These are phyloP conservation scores for Lactifluus piperatus DNA, from an alignment of 768 basidiomycete species.

Conservation along the genomic window DNA sequence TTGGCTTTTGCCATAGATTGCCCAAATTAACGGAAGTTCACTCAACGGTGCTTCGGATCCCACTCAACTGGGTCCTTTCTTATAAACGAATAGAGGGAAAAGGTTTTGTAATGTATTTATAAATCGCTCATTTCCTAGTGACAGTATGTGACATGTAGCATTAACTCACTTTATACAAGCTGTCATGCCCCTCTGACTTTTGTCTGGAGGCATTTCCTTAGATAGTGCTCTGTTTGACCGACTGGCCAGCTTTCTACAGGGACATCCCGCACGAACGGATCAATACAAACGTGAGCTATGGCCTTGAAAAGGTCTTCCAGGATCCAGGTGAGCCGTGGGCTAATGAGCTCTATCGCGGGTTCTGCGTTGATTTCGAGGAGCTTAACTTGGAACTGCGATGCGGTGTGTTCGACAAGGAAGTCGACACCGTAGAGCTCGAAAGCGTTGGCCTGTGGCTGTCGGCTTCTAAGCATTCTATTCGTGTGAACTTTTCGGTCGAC, in stretches of 20 bases:
- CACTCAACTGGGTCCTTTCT: conserved; percentile 17
- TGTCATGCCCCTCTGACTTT: conserved; percentile 32
- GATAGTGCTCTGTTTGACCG: conserved; percentile 42
- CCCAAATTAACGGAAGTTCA: not conserved
- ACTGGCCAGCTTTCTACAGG: conserved; percentile 34
- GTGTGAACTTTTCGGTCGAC: not conserved
- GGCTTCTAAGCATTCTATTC: not conserved
- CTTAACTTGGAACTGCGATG: conserved; percentile 40
- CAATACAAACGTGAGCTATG: conserved; percentile 58
- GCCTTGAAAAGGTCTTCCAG: conserved; percentile 71
- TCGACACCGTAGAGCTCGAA: conserved; percentile 97
- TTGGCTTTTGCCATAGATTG: not conserved
- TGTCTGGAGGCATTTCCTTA: conserved; percentile 63
- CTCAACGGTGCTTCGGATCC: conserved; percentile 7
- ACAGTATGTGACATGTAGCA: conserved; percentile 6
- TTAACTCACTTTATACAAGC: not conserved
- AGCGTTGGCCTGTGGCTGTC: conserved; percentile 76
- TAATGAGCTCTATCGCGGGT: conserved; percentile 92
- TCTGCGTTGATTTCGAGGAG: conserved; percentile 91
- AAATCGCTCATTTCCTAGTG: not conserved
- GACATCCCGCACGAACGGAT: conserved; percentile 46
- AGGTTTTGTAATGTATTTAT: conserved; percentile 11
- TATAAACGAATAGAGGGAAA: not conserved
- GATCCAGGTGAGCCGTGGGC: conserved; percentile 71
- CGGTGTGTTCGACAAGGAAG: conserved; percentile 57